Evolutionary conservation across 345 rosid species (phyloP).

Genomic region (Linum trigynum): DNA sequence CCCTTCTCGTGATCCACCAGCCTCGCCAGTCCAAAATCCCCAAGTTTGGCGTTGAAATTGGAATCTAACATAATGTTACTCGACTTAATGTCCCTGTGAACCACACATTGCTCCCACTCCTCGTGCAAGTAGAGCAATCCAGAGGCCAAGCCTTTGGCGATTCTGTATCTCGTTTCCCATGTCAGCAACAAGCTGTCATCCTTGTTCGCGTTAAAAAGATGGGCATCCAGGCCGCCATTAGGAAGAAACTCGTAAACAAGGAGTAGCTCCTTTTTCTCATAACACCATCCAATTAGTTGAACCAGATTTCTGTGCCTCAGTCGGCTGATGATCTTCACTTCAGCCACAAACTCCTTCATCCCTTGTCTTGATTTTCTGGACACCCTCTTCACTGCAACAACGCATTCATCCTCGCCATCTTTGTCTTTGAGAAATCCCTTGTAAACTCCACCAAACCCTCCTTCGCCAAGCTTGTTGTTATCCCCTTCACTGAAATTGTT

Average conservation of each 20-base stretch:
- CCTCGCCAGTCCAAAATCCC: slow-evolving; percentile 19
- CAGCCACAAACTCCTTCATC: slow-evolving; percentile 15
- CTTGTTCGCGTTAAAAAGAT: slow-evolving; percentile 5
- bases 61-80: slow-evolving; percentile 20
- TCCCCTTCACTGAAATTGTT: slow-evolving; percentile 10
- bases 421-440: slow-evolving; percentile 12
- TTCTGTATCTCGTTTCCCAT: slow-evolving; percentile 15
- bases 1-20: neutral
- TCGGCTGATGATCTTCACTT: slow-evolving; percentile 27
- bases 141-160: slow-evolving; percentile 12
- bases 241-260: slow-evolving; percentile 15
- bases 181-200: neutral
- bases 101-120: slow-evolving; percentile 15
- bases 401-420: neutral
- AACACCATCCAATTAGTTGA: slow-evolving; percentile 26
- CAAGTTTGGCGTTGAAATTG: slow-evolving; percentile 13
- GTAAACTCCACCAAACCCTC: slow-evolving; percentile 25
- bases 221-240: slow-evolving; percentile 14
- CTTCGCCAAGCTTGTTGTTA: slow-evolving; percentile 16
- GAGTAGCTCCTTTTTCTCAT: slow-evolving; percentile 16
- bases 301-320: slow-evolving; percentile 25
- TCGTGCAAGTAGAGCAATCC: slow-evolving; percentile 18
- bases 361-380: slow-evolving; percentile 19
- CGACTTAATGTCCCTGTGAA: slow-evolving; percentile 17
- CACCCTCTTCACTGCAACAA: slow-evolving; percentile 20